Conservation (phyloP, 176 grass and related monocot genomes). For the Chloris gayana region DNA sequence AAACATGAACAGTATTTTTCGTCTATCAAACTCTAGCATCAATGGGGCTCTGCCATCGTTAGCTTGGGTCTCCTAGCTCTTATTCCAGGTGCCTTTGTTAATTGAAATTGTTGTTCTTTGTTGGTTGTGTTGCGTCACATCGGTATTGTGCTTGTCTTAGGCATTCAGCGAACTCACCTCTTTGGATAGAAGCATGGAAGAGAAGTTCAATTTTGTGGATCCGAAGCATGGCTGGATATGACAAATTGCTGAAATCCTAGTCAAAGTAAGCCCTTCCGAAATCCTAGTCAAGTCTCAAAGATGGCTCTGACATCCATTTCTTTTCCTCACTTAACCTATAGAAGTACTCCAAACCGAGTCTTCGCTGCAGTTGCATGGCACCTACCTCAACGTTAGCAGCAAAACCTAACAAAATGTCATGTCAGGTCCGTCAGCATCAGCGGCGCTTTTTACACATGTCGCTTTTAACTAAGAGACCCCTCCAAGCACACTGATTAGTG, state of each 20-base stretch:
- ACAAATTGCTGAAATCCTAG: background rate
- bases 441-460: background rate
- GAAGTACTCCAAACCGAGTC: too few relatives aligned
- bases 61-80: background rate
- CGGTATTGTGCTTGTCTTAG: background rate
- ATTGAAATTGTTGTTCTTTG: background rate
- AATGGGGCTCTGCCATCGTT: too few relatives aligned
- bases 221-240: background rate
- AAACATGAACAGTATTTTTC: background rate
- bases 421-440: too few relatives aligned
- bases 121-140: background rate
- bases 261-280: too few relatives aligned
- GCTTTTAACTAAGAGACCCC: background rate
- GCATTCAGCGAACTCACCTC: background rate
- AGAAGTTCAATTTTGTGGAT: too few relatives aligned
- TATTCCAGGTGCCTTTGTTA: background rate
- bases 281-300: too few relatives aligned
- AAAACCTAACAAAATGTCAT: too few relatives aligned
- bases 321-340: too few relatives aligned
- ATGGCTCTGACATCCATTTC: too few relatives aligned
- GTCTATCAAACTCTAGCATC: background rate
- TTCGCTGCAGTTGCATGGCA: too few relatives aligned
- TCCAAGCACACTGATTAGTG: background rate
- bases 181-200: too few relatives aligned
- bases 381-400: too few relatives aligned